phyloP scores from a whole-genome alignment of 176 grass and related monocot species.

The Carex scoparia region DNA sequence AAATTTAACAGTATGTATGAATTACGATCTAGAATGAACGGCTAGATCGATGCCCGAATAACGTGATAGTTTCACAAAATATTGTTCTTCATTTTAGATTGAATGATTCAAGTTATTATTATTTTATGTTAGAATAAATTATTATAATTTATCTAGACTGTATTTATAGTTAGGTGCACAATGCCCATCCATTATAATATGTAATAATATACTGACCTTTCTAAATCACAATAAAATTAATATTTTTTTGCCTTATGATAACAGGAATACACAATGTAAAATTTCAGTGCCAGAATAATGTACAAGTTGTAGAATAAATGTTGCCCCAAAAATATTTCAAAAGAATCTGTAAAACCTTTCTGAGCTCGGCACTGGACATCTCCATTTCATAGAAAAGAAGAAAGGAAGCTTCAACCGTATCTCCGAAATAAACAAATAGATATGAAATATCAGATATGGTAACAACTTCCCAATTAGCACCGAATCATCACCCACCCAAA shows the following conservation, averaged over 20 bases:
- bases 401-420: neutral
- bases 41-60: too few species aligned
- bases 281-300: too few species aligned
- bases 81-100: neutral
- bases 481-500: neutral
- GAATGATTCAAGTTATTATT: neutral
- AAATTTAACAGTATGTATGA: too few species aligned
- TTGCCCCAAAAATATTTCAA: neutral
- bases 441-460: neutral
- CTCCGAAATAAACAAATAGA: constrained; percentile 1
- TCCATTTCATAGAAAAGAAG: neutral
- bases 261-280: neutral
- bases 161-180: neutral
- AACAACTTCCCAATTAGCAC: neutral
- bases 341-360: neutral
- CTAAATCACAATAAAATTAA: neutral
- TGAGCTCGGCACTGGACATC: neutral
- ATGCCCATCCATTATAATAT: neutral
- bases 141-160: neutral
- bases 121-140: neutral
- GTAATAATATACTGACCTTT: neutral
- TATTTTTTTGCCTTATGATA: neutral
- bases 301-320: too few species aligned
- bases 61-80: neutral
- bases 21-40: too few species aligned